Percentiles rank a stretch among this genome's conserved stretches.
Evolutionary conservation across 2,329 filamentous ascomycete species (phyloP).

Genomic region (Aplosporella prunicola): DNA sequence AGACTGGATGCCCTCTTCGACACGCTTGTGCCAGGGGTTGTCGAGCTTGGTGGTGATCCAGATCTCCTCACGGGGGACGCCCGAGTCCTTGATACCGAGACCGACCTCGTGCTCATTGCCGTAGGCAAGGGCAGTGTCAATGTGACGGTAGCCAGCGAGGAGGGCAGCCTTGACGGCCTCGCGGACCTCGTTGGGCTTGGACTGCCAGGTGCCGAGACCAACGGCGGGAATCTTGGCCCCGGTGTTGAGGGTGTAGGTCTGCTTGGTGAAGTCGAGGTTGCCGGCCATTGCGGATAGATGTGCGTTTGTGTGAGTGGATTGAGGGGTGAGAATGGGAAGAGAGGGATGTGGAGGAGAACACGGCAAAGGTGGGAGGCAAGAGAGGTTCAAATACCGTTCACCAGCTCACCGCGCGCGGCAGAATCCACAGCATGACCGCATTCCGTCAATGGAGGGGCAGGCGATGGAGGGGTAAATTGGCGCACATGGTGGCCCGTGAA

Average conservation of each 20-base stretch:
- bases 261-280: slow-evolving; percentile 26
- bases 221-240: slow-evolving; percentile 70
- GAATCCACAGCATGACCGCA: slow-evolving; percentile 1
- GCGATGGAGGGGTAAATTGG: too few species aligned
- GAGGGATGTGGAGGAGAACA: slow-evolving; percentile 6
- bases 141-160: slow-evolving; percentile 60
- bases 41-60: slow-evolving; percentile 77
- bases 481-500: too few species aligned
- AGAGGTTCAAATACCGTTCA: too few species aligned
- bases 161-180: slow-evolving; percentile 63
- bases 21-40: slow-evolving; percentile 68
- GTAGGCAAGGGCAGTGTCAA: slow-evolving; percentile 69
- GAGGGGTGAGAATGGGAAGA: slow-evolving; percentile 14
- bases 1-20: slow-evolving; percentile 50
- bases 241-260: slow-evolving; percentile 49
- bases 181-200: slow-evolving; percentile 57
- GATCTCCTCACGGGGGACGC: slow-evolving; percentile 56
- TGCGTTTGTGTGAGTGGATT: slow-evolving; percentile 21
- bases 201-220: slow-evolving; percentile 74
- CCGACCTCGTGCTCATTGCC: slow-evolving; percentile 70
- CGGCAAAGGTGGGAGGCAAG: slow-evolving; percentile 4
- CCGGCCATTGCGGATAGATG: slow-evolving; percentile 15
- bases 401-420: too few species aligned
- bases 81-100: slow-evolving; percentile 57
- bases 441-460: too few species aligned